Evolutionary conservation across 139 green algal genomes (phyloP), one percentile per base, ranked within the genome.

Genomic region (Tetraselmis chui): DNA sequence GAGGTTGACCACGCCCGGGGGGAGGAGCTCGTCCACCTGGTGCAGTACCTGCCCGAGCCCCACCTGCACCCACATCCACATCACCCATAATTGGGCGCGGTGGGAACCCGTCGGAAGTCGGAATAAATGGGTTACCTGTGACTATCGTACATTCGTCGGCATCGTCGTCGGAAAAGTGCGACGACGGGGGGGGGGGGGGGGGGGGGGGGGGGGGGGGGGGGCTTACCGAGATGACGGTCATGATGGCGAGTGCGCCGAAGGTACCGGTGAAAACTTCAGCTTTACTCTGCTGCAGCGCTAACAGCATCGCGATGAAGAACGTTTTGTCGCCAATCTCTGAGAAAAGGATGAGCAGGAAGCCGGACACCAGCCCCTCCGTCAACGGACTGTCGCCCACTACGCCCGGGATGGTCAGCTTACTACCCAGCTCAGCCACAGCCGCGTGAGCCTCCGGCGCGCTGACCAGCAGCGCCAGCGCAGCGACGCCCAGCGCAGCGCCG

Each of bases 271-370:
- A 99, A 1, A 99, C 95, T 2, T 89, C 29, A 2, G 58, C 30
- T 78, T 91, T 90, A 11, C 88, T 81, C 58, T 92, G 85, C 79
- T 92, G 89, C 59, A 97, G 81, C 0, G 95, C 92, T 59, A 98
- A 88, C 67, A 98, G 89, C 78, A 98, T 79, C 0, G 96, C 96
- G 32, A 99, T 98, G 88, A 99, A 99, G 88, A 99, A 99, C 0
- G 96, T 99, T 82, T 99, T 99, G 88, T 99, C 96, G 29, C 96
- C 96, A 1, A 99, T 94, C 86, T 99, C 96, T 5, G 89, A 95
- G 86, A 99, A 98, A 78, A 99, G 92, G 59, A 99, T 98, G 0
- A 99, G 92, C 28, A 98, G 88, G 78, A 99, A 96, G 0, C 92
- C 93, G 24, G 92, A 93, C 1, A 97, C 89, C 30, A 95, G 89